Percentiles rank a stretch among this genome's conserved stretches.
Conservation (phyloP, 2,329 filamentous ascomycete genomes). For the Ciborinia camelliae region DNA sequence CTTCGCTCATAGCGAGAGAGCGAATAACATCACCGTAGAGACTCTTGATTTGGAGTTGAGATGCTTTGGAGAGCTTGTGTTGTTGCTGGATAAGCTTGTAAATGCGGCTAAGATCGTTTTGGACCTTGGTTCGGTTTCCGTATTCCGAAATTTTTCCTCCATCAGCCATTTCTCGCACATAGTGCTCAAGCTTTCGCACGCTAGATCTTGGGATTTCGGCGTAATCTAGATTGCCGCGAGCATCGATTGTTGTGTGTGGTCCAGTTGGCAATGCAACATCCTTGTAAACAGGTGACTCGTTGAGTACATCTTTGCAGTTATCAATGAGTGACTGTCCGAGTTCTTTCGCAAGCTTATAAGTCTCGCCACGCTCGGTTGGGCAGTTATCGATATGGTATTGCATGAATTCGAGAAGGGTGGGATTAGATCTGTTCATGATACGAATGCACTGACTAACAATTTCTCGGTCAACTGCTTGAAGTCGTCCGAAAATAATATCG, state of each 20-base stretch:
- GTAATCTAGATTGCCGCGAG: constrained; percentile 88
- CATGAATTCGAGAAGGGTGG: constrained; percentile 95
- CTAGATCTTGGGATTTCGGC: constrained; percentile 81
- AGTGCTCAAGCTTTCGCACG: constrained; percentile 96
- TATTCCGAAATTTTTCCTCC: constrained; percentile 99
- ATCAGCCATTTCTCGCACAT: constrained; percentile 97
- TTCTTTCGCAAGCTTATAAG: constrained; percentile 95
- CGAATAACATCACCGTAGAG: constrained; percentile 93
- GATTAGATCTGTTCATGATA: constrained; percentile 99
- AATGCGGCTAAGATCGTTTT: constrained; percentile 89
- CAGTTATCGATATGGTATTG: constrained; percentile 99
- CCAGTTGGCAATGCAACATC: constrained; percentile 91
- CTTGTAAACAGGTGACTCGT: constrained; percentile 85
- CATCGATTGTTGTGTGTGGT: constrained; percentile 87
- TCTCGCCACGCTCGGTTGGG: constrained; percentile 93
- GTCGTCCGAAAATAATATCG: constrained; percentile 95
- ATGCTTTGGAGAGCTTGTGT: constrained; percentile 94
- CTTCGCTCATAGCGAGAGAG: constrained; percentile 95
- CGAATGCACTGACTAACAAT: constrained; percentile 98
- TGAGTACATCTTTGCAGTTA: constrained; percentile 92
- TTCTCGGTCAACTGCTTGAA: constrained; percentile 90
- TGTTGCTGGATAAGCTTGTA: constrained; percentile 99
- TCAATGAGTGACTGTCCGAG: constrained; percentile 91
- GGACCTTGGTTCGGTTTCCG: constrained; percentile 95
- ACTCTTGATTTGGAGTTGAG: constrained; percentile 92